Evolutionary conservation across 164 flowering plant genomes (phyloP).

Genomic region (Houttuynia cordata): DNA sequence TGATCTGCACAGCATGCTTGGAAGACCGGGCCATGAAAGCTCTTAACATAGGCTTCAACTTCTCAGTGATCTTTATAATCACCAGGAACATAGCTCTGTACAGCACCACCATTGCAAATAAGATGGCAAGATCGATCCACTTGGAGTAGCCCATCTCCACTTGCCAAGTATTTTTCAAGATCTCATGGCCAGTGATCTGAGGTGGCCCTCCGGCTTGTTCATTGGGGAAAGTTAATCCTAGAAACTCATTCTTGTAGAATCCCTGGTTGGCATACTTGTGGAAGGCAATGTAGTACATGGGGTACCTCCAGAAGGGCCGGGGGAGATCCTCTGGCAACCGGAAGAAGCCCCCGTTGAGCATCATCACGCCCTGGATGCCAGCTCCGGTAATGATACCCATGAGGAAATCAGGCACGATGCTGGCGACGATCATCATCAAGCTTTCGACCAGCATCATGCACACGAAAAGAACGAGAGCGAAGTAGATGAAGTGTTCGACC

Average conservation of each 20-base stretch:
- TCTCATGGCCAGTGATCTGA: slow-evolving; percentile 19
- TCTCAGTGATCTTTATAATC: slow-evolving; percentile 30
- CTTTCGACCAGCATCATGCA: slow-evolving; percentile 47
- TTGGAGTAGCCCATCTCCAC: slow-evolving; percentile 36
- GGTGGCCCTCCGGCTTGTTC: slow-evolving; percentile 8
- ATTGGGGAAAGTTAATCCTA: slow-evolving; percentile 22
- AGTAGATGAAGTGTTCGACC: slow-evolving; percentile 26
- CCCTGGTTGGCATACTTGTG: slow-evolving; percentile 37
- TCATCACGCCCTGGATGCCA: slow-evolving; percentile 45
- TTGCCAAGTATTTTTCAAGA: slow-evolving; percentile 26
- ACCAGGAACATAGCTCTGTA: slow-evolving; percentile 33
- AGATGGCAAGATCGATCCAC: slow-evolving; percentile 38
- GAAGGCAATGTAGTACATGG: slow-evolving; percentile 38
- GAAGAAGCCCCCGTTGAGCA: slow-evolving; percentile 42
- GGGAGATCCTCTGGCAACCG: slow-evolving; percentile 45
- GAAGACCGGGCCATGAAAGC: neutral
- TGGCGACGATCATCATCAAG: slow-evolving; percentile 58
- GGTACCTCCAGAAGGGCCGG: slow-evolving; percentile 45
- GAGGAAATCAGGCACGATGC: slow-evolving; percentile 47
- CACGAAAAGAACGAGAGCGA: slow-evolving; percentile 17
- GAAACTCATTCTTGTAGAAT: slow-evolving; percentile 38
- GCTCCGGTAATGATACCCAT: slow-evolving; percentile 52
- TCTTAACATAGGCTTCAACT: slow-evolving; percentile 21
- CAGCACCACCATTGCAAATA: slow-evolving; percentile 41
- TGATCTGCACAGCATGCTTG: no score